Percentiles rank a stretch among this genome's conserved stretches.
Evolutionary conservation across 257 asterid species (phyloP).

Genomic region (Lantana camara): DNA sequence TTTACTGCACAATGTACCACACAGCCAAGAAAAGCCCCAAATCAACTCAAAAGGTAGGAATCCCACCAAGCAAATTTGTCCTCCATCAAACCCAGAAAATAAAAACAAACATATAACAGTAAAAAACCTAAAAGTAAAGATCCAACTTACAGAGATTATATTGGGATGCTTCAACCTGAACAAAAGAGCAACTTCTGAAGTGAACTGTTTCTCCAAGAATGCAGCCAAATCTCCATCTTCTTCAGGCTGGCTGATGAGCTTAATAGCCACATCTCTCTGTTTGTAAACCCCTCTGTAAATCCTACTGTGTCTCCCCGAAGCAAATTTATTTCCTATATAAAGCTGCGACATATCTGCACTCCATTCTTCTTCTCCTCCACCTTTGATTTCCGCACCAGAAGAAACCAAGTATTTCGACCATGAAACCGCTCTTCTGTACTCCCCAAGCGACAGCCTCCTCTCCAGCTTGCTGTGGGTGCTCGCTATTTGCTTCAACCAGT

Average conservation of each 20-base stretch:
- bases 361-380: slow-evolving; percentile 81
- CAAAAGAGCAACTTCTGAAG: slow-evolving; percentile 84
- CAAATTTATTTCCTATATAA: slow-evolving; percentile 89
- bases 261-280: slow-evolving; percentile 89
- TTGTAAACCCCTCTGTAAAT: slow-evolving; percentile 89
- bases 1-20: slow-evolving; percentile 20
- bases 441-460: slow-evolving; percentile 89
- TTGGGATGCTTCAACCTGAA: slow-evolving; percentile 84
- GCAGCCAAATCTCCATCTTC: slow-evolving; percentile 94
- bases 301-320: slow-evolving; percentile 92
- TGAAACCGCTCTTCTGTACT: slow-evolving; percentile 84
- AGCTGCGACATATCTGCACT: slow-evolving; percentile 97
- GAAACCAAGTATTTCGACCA: slow-evolving; percentile 96
- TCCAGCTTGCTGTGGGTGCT: slow-evolving; percentile 78
- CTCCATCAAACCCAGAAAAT: neutral
- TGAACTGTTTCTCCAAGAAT: slow-evolving; percentile 85
- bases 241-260: slow-evolving; percentile 93
- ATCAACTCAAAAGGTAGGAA: neutral
- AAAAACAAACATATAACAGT: neutral
- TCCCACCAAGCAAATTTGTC: neutral
- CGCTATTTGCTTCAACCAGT: slow-evolving; percentile 77
- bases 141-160: slow-evolving; percentile 78
- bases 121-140: neutral
- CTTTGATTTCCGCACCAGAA: slow-evolving; percentile 80
- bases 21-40: neutral